These are phyloP conservation scores for Fusarium humuli DNA, from an alignment of 2,329 filamentous ascomycete species.

Conservation along the genomic window DNA sequence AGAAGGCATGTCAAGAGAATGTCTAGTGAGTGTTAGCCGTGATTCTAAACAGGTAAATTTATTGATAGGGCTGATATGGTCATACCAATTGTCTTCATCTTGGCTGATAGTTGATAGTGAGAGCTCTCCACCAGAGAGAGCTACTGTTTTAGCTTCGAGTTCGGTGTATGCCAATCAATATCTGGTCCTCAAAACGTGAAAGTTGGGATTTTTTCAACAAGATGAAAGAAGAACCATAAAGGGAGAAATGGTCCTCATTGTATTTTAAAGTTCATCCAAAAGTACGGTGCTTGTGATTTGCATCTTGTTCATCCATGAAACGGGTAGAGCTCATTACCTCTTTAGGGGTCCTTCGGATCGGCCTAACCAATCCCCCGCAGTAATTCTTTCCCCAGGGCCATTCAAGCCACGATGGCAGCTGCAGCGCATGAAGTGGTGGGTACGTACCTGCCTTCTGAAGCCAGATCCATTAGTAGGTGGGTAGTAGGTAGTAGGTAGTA, in stretches of 20 bases:
- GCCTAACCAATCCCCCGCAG: slow-evolving; percentile 49
- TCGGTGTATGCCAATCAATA: not conserved
- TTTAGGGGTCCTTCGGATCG: slow-evolving; percentile 46
- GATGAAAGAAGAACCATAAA: not conserved
- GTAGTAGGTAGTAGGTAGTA: not conserved
- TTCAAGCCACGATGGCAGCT: slow-evolving; percentile 32
- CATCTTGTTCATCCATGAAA: not conserved
- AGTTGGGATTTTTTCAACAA: not conserved
- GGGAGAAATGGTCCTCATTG: not conserved
- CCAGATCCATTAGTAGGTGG: not conserved
- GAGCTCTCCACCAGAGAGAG: slow-evolving; percentile 7
- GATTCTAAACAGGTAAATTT: not conserved
- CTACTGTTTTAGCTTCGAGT: slow-evolving; percentile 1
- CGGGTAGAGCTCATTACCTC: slow-evolving; percentile 9
- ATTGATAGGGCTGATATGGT: not conserved
- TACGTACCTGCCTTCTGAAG: slow-evolving; percentile 20
- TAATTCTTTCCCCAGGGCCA: slow-evolving; percentile 4
- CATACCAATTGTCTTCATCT: slow-evolving; percentile 41
- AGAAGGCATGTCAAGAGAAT: slow-evolving; percentile 45
- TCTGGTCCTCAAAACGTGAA: not conserved
- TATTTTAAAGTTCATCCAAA: not conserved
- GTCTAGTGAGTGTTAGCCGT: slow-evolving; percentile 39
- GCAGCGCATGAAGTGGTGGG: not conserved
- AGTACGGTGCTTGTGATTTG: not conserved
- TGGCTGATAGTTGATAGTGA: slow-evolving; percentile 21